Conservation (phyloP, 345 rosid genomes). For the Corymbia maculata region DNA sequence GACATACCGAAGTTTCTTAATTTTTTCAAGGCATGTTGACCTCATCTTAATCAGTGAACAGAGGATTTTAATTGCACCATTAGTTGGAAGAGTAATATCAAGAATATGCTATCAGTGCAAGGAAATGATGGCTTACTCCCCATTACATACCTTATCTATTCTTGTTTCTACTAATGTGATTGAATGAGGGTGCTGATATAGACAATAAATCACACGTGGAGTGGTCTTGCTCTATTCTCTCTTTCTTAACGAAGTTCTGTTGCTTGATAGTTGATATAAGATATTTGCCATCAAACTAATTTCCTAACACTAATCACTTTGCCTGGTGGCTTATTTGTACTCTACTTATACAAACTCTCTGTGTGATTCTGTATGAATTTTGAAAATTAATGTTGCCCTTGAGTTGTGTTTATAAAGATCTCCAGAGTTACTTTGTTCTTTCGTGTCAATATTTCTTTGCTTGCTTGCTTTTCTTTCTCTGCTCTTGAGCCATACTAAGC, state of each 20-base stretch:
- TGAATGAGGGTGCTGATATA: not conserved
- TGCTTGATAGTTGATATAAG: not conserved
- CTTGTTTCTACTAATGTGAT: not conserved
- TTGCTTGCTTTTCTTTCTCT: not conserved
- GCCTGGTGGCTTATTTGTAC: not conserved
- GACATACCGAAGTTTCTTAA: constrained; percentile 65
- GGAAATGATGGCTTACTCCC: not conserved
- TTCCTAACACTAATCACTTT: not conserved
- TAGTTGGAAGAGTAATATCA: not conserved
- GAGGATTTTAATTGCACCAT: not conserved
- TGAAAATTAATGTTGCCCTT: too few species aligned
- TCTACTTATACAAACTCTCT: not conserved
- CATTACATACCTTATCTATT: not conserved
- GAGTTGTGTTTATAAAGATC: not conserved
- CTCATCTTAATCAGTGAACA: not conserved
- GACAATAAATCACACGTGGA: not conserved
- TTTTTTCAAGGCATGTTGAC: constrained; percentile 53
- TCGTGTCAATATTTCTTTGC: not conserved
- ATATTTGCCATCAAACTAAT: not conserved
- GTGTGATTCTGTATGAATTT: not conserved
- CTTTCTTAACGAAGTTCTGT: not conserved
- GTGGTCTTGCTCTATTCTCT: not conserved
- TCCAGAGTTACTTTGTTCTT: not conserved
- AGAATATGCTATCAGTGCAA: not conserved
- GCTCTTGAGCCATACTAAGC: not conserved